These are phyloP conservation scores for Leccinum fallax DNA, from an alignment of 1,284 basidiomycete genomes.

Conservation along the genomic window DNA sequence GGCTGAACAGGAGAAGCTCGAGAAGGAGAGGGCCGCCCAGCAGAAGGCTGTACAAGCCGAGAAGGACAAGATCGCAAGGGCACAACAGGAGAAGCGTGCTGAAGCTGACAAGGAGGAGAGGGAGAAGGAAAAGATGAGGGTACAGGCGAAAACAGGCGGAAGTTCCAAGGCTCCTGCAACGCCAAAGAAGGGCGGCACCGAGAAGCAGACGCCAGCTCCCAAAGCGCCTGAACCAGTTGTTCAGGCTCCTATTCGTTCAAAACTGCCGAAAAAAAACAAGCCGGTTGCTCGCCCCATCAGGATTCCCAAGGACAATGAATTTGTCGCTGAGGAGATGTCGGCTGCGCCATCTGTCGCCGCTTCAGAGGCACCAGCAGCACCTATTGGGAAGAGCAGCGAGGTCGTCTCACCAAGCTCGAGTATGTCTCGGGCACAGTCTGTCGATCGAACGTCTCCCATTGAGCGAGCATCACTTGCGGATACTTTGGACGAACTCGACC, in stretches of 20 bases:
- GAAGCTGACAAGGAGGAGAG: slow-evolving; percentile 37
- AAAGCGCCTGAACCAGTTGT: slow-evolving; percentile 39
- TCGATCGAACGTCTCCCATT: slow-evolving; percentile 44
- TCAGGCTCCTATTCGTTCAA: slow-evolving; percentile 74
- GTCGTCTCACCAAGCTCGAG: slow-evolving; percentile 47
- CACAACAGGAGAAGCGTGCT: slow-evolving; percentile 35
- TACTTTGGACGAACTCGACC: slow-evolving; percentile 63
- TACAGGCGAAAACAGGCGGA: slow-evolving; percentile 37
- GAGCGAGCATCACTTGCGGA: slow-evolving; percentile 58
- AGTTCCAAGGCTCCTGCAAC: slow-evolving; percentile 28
- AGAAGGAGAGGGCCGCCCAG: slow-evolving; percentile 38
- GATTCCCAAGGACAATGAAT: slow-evolving; percentile 60
- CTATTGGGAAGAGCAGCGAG: slow-evolving; percentile 39
- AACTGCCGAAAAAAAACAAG: slow-evolving; percentile 79
- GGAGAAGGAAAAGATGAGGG: slow-evolving; percentile 36
- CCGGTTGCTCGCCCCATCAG: slow-evolving; percentile 61
- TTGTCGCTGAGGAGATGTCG: slow-evolving; percentile 44
- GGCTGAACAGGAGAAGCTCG: slow-evolving; percentile 38
- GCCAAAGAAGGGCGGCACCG: slow-evolving; percentile 21
- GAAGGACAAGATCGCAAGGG: slow-evolving; percentile 34
- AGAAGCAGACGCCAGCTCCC: slow-evolving; percentile 26
- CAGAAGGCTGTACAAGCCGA: slow-evolving; percentile 39
- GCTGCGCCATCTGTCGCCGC: slow-evolving; percentile 46
- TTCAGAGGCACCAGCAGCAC: slow-evolving; percentile 45
- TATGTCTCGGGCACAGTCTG: slow-evolving; percentile 61